Evolutionary conservation across 805 yeast genomes (phyloP), one percentile per base, ranked within the genome.

Genomic region (Pichia deserticola): DNA sequence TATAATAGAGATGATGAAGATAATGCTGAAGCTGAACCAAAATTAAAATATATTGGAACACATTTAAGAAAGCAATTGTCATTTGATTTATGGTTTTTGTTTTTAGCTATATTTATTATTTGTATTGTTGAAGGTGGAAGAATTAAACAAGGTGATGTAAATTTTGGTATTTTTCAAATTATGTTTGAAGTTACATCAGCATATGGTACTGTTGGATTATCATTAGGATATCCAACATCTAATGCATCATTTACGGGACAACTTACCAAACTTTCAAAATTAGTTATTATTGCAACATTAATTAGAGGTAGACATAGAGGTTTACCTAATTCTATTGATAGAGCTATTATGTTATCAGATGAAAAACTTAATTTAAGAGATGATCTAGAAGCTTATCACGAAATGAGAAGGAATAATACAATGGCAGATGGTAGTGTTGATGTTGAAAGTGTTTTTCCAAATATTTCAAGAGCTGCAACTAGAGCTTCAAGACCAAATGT

Each of bases 251-350:
- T 93, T 44, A 76, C 84, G 15, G 89, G 79, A 0, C 78, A 84
- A 60, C 88, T 92, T 63, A 76, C 78, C 25, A 74, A 76, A 0
- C 59, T 92, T 7, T 85, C 96, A 1, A 93, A 93, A 61, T 71
- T 93, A 42, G 87, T 92, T 3, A 81, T 93, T 37, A 81, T 88
- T 55, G 92, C 89, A 5, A 81, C 89, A 84, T 81, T 93, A 86
- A 76, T 93, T 42, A 80, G 99, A 70, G 98, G 99, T 9, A 76
- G 97, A 51, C 97, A 90, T 61, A 87, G 99, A 76, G 98, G 98
- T 36, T 73, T 93, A 51, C 99, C 99, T 1, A 89, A 92, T 62
- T 73, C 90, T 0, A 76, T 93, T 51, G 99, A 93, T 67, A 81
- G 99, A 63, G 98, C 99, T 36, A 86, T 93, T 55, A 82, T 92